A percentile compares a stretch with the other conserved stretches of the same genome.
These are phyloP conservation scores for Clavispora carvajalis DNA, from an alignment of 805 yeast species.

Conservation along the genomic window DNA sequence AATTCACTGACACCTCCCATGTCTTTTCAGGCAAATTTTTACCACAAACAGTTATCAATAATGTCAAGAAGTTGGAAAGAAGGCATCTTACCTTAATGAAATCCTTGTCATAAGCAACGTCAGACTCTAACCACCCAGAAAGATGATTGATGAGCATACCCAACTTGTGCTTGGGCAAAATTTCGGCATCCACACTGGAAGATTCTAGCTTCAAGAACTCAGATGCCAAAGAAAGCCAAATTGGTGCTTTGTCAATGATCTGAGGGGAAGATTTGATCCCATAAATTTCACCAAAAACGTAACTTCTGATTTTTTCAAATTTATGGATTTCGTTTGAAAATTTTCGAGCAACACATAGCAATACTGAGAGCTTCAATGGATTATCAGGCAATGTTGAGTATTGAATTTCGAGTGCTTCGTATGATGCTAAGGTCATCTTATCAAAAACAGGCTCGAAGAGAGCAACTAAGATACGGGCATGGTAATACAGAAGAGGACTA, in stretches of 20 bases:
- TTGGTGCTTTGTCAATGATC: constrained; percentile 39
- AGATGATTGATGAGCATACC: constrained; percentile 55
- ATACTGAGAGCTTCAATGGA: constrained; percentile 27
- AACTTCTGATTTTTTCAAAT: constrained; percentile 52
- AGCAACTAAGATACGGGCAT: constrained; percentile 21
- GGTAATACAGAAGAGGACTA: constrained; percentile 9
- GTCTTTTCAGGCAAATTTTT: constrained; percentile 25
- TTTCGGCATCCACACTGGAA: constrained; percentile 10
- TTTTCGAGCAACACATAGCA: constrained; percentile 29
- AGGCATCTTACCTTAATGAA: constrained; percentile 50
- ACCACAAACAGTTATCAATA: constrained; percentile 11
- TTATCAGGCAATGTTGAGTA: constrained; percentile 25
- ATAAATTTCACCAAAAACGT: constrained; percentile 58
- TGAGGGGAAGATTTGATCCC: constrained; percentile 43
- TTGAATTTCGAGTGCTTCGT: constrained; percentile 26
- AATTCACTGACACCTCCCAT: constrained; percentile 30
- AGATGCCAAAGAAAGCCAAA: constrained; percentile 44
- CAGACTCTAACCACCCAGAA: constrained; percentile 56
- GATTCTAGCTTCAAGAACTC: constrained; percentile 32
- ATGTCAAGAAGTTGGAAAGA: constrained; percentile 41
- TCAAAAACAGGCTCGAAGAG: constrained; percentile 28
- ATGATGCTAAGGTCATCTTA: constrained; percentile 11
- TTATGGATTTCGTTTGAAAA: constrained; percentile 31
- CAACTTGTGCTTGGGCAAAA: constrained; percentile 60
- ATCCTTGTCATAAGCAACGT: constrained; percentile 50